These are phyloP conservation scores for Sinapis alba DNA, from an alignment of 441 rosid genomes.

Conservation along the genomic window DNA sequence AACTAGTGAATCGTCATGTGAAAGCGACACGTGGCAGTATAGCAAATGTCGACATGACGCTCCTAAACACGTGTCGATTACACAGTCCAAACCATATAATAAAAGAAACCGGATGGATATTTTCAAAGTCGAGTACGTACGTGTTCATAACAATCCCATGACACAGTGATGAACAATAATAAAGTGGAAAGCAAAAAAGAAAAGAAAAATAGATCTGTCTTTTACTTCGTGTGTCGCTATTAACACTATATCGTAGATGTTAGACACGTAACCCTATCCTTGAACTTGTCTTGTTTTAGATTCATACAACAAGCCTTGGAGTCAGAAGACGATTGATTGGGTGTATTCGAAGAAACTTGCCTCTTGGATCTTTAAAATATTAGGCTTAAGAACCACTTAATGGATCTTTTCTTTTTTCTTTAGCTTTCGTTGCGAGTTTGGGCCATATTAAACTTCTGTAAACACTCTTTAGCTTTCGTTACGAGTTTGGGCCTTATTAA, in stretches of 20 bases:
- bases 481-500: not conserved
- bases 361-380: not conserved
- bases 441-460: not conserved
- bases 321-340: not conserved
- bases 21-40: slow-evolving; percentile 14
- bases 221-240: slow-evolving; percentile 22
- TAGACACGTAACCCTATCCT: slow-evolving; percentile 23
- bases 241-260: not conserved
- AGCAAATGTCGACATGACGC: slow-evolving; percentile 2
- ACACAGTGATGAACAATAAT: not conserved
- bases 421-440: not conserved
- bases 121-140: slow-evolving; percentile 20
- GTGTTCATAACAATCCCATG: slow-evolving; percentile 27
- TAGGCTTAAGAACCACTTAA: not conserved
- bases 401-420: not conserved
- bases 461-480: not conserved
- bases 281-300: not conserved
- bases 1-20: not conserved
- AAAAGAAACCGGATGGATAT: not conserved
- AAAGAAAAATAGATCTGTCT: not conserved
- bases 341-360: not conserved
- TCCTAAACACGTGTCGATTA: not conserved
- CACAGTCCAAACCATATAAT: not conserved
- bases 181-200: not conserved
- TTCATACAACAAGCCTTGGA: not conserved